These are phyloP conservation scores for Coniferiporia weirii DNA, from an alignment of 1,284 basidiomycete genomes.

Conservation along the genomic window DNA sequence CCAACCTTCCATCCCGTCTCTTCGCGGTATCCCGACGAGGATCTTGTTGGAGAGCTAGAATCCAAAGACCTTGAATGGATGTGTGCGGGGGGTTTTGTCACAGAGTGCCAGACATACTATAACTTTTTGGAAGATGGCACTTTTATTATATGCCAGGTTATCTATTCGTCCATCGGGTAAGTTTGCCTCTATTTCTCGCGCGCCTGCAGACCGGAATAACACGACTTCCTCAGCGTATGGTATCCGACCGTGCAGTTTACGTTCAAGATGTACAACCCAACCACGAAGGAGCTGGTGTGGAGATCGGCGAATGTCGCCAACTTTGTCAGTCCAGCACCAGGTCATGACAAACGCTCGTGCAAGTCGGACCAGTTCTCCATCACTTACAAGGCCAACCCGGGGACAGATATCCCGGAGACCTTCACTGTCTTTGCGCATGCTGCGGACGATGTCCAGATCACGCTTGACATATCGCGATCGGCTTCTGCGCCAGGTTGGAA, in stretches of 20 bases:
- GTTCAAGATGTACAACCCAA: constrained; percentile 86
- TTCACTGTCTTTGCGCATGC: constrained; percentile 84
- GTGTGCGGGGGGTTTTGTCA: constrained; percentile 80
- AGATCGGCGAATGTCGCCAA: constrained; percentile 86
- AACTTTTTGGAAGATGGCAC: constrained; percentile 79
- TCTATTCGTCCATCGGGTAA: constrained; percentile 93
- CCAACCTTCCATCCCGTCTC: constrained; percentile 80
- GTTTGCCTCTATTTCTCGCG: constrained; percentile 30
- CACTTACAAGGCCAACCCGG: constrained; percentile 61
- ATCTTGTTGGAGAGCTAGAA: constrained; percentile 68
- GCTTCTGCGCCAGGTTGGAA: constrained; percentile 83
- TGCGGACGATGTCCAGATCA: constrained; percentile 76
- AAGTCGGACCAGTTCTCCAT: constrained; percentile 90
- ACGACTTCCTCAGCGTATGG: constrained; percentile 58
- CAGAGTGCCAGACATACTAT: constrained; percentile 94
- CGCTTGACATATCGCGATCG: constrained; percentile 69
- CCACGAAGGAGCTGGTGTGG: constrained; percentile 77
- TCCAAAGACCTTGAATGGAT: constrained; percentile 79
- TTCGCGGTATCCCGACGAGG: constrained; percentile 41
- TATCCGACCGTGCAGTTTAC: constrained; percentile 95
- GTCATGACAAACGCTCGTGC: constrained; percentile 81
- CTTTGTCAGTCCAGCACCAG: constrained; percentile 71
- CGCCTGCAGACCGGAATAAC: background rate
- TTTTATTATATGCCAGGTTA: constrained; percentile 85
- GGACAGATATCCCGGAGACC: constrained; percentile 62